Percentiles rank a stretch among this genome's conserved stretches.
phyloP scores from a whole-genome alignment of 1,284 basidiomycete species.

The Cryptococcus sp. region DNA sequence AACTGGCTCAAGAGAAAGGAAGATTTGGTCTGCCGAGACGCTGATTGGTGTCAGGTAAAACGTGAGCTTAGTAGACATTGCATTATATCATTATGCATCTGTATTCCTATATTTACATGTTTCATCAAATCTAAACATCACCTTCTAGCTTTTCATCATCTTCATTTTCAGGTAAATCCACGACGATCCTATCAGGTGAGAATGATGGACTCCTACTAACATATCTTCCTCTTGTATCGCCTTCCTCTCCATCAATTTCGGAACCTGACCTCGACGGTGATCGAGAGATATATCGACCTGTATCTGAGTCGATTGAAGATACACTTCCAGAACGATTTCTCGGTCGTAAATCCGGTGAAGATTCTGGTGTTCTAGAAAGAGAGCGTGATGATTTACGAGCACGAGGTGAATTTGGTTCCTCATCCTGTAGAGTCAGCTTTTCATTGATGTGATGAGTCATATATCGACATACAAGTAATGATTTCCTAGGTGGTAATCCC shows the following conservation, averaged over 20 bases:
- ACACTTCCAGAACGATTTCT: conserved; percentile 10
- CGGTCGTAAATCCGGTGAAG: conserved; percentile 24
- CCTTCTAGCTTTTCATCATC: conserved; percentile 31
- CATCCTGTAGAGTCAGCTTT: neutral
- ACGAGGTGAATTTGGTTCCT: conserved; percentile 8
- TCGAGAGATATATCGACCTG: conserved; percentile 40
- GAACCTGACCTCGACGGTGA: conserved; percentile 34
- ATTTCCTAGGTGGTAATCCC: conserved; percentile 63
- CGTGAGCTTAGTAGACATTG: neutral
- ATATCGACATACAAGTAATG: conserved; percentile 19
- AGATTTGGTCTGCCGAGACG: conserved; percentile 16
- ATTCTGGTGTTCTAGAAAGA: conserved; percentile 19
- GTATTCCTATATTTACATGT: neutral
- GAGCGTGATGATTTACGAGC: conserved; percentile 26
- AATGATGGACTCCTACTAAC: conserved; percentile 42
- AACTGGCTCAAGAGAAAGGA: conserved; percentile 20
- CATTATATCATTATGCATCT: neutral
- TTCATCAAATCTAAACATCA: conserved; percentile 23
- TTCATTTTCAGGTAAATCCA: conserved; percentile 1
- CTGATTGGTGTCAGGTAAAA: neutral
- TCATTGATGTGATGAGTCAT: neutral
- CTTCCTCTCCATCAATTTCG: conserved; percentile 25
- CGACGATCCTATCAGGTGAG: conserved; percentile 39
- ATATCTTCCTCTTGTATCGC: conserved; percentile 36
- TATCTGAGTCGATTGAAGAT: conserved; percentile 11